These are phyloP conservation scores for Nitzschia inconspicua DNA, from an alignment of 108 stramenopile species.

Conservation along the genomic window DNA sequence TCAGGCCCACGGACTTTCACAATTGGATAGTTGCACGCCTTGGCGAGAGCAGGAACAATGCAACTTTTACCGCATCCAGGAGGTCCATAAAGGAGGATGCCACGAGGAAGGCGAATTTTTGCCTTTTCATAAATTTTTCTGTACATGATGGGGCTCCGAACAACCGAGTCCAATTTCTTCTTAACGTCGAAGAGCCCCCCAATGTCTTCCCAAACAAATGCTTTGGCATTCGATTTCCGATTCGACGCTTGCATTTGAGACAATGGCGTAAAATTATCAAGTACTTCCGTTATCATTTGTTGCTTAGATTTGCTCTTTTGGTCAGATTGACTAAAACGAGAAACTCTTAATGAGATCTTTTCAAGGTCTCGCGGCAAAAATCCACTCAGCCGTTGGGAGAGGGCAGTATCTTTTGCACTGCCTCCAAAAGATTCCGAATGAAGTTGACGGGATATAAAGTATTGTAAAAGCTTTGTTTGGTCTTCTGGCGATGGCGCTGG, in stretches of 20 bases:
- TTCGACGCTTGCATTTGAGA: conserved; percentile 14
- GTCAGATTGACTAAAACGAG: not conserved
- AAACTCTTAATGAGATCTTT: conserved; percentile 39
- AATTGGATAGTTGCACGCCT: conserved; percentile 77
- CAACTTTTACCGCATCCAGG: conserved; percentile 82
- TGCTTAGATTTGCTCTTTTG: not conserved
- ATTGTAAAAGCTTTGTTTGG: not conserved
- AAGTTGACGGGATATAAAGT: not conserved
- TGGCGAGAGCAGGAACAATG: conserved; percentile 87
- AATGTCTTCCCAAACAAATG: conserved; percentile 53
- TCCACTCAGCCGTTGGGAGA: conserved; percentile 33
- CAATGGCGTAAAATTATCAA: conserved; percentile 25
- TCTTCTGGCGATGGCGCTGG: conserved; percentile 3
- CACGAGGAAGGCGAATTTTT: conserved; percentile 65
- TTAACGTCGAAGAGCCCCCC: conserved; percentile 77
- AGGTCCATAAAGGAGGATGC: conserved; percentile 73
- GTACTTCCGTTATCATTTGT: conserved; percentile 6
- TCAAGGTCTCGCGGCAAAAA: conserved; percentile 61
- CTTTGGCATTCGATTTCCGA: not conserved
- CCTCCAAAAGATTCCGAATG: no score
- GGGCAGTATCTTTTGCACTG: not conserved
- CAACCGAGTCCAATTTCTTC: conserved; percentile 42
- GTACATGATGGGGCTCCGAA: conserved; percentile 74
- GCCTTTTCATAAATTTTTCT: conserved; percentile 58
- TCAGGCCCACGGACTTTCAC: conserved; percentile 93